Conservation (phyloP, 805 yeast species). For the Yamadazyma olivae region DNA sequence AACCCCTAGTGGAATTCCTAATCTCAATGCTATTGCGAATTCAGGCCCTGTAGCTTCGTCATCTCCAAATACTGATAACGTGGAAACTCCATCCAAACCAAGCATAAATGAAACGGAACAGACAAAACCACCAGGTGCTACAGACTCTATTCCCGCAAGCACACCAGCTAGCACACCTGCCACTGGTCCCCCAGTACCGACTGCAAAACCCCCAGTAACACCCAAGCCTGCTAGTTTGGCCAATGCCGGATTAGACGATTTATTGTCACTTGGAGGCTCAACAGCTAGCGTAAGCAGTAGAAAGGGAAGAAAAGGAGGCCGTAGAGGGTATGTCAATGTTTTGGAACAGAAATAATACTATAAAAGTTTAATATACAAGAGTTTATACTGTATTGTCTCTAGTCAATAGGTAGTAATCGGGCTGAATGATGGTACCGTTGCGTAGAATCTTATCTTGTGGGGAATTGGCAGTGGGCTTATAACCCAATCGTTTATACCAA, state of each 20-base stretch:
- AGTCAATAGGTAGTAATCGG: conserved; percentile 35
- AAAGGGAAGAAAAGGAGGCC: conserved; percentile 26
- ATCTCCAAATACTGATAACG: not conserved
- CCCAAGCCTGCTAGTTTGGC: conserved; percentile 24
- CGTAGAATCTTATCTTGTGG: conserved; percentile 43
- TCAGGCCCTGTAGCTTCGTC: not conserved
- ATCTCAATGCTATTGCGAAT: conserved; percentile 4
- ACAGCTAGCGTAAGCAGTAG: conserved; percentile 16
- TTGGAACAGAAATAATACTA: conserved; percentile 16
- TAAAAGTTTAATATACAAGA: not conserved
- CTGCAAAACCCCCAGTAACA: conserved; percentile 9
- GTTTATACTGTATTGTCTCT: conserved; percentile 1
- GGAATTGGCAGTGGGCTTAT: conserved; percentile 34
- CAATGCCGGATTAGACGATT: conserved; percentile 40
- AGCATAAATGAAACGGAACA: not conserved
- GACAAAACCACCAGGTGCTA: not conserved
- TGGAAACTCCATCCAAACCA: not conserved
- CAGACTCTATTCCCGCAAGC: not conserved
- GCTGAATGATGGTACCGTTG: conserved; percentile 36
- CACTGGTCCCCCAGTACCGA: conserved; percentile 3
- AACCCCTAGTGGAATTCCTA: conserved; percentile 8
- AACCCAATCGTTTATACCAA: conserved; percentile 45
- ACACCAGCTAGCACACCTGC: not conserved
- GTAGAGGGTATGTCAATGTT: conserved; percentile 34
- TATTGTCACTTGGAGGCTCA: conserved; percentile 29